Conservation (phyloP, 371 early-diverging fungal species). For the Smittium culicis region DNA sequence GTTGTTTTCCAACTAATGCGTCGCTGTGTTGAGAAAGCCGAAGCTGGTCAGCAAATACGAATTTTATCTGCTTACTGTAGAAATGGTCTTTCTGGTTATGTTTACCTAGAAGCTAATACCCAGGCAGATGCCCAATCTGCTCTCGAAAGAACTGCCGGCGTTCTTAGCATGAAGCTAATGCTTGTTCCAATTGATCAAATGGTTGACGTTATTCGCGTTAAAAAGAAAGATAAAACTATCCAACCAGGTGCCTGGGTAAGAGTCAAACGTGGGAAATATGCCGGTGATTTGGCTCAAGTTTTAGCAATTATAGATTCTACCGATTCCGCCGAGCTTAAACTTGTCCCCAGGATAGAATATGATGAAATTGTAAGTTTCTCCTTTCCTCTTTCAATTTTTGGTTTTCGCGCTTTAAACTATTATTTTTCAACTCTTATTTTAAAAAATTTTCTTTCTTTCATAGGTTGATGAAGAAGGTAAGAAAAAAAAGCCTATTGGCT, state of each 20-base stretch:
- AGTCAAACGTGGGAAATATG: conserved; percentile 88
- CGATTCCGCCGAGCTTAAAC: conserved; percentile 62
- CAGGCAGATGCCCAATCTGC: conserved; percentile 59
- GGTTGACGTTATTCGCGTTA: conserved; percentile 79
- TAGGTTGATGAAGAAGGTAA: conserved; percentile 20
- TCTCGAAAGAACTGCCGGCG: conserved; percentile 51
- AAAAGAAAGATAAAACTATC: conserved; percentile 38
- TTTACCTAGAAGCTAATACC: conserved; percentile 88
- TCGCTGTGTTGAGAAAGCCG: conserved; percentile 52
- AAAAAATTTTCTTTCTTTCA: no score
- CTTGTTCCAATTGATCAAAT: conserved; percentile 93
- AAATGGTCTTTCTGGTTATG: conserved; percentile 83
- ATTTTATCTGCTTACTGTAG: conserved; percentile 74
- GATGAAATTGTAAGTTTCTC: conserved; percentile 19
- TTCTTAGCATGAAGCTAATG: conserved; percentile 56
- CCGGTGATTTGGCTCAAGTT: conserved; percentile 90
- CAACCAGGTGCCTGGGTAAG: conserved; percentile 82
- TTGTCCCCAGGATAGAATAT: conserved; percentile 71
- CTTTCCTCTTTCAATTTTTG: no score
- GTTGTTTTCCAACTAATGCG: conserved; percentile 70
- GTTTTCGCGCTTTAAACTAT: no score
- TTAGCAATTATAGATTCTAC: conserved; percentile 62
- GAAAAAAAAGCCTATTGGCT: conserved; percentile 44
- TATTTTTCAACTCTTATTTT: no score
- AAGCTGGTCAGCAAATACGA: conserved; percentile 42